Percentiles rank a stretch among this genome's conserved stretches.
Conservation (phyloP, 2,329 filamentous ascomycete species). For the Verticillium isaacii region DNA sequence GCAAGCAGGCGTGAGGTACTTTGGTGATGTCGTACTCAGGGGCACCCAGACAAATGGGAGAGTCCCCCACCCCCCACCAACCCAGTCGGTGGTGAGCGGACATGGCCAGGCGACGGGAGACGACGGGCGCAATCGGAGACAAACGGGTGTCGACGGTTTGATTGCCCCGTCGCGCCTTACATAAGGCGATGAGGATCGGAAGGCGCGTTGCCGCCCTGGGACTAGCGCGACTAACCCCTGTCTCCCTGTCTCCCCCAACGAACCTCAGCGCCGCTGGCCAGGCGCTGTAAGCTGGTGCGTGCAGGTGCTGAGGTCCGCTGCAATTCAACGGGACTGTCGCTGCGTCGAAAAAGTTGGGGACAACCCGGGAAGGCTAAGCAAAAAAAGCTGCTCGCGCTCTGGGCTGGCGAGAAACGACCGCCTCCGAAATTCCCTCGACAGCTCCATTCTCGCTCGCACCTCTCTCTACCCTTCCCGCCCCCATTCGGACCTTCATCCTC, state of each 20-base stretch:
- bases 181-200: neutral
- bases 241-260: conserved; percentile 7
- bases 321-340: conserved; percentile 15
- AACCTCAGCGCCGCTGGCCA: neutral
- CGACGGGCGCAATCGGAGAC: neutral
- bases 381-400: conserved; percentile 7
- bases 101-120: neutral
- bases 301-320: conserved; percentile 6
- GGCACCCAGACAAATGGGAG: no score
- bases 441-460: conserved; percentile 7
- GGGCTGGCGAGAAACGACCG: neutral
- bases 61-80: no score
- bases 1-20: no score
- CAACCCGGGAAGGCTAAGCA: conserved; percentile 12
- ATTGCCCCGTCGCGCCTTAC: neutral
- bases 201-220: neutral
- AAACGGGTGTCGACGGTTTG: neutral
- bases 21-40: no score
- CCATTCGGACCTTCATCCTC: conserved; percentile 2
- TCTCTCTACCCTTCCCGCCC: conserved; percentile 7
- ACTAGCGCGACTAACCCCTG: conserved; percentile 3
- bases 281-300: conserved; percentile 5
- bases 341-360: conserved; percentile 7
- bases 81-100: no score
- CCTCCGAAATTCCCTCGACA: conserved; percentile 15